These are phyloP conservation scores for Nannizzia gypsea DNA, from an alignment of 2,329 filamentous ascomycete species.

Conservation along the genomic window DNA sequence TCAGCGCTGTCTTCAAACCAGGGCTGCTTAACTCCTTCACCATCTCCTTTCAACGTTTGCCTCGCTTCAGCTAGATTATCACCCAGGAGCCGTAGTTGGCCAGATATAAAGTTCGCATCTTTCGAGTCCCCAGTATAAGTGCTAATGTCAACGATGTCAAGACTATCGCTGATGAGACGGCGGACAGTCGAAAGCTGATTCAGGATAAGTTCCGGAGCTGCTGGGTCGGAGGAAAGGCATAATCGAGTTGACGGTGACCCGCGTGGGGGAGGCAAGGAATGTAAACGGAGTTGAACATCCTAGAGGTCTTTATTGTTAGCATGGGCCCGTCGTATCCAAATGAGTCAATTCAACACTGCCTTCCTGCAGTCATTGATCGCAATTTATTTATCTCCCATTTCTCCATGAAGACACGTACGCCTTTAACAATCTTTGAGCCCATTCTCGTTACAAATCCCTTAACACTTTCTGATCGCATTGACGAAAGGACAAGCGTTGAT, in stretches of 20 bases:
- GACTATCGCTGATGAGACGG: slow-evolving; percentile 66
- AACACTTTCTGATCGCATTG: slow-evolving; percentile 72
- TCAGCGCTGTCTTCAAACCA: slow-evolving; percentile 47
- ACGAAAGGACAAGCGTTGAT: slow-evolving; percentile 80
- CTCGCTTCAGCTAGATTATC: slow-evolving; percentile 53
- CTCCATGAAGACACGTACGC: slow-evolving; percentile 44
- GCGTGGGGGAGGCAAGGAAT: slow-evolving; percentile 39
- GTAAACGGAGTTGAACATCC: slow-evolving; percentile 65
- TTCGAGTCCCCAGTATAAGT: slow-evolving; percentile 57
- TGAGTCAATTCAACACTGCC: background rate
- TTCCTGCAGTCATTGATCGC: background rate
- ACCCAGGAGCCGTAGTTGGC: slow-evolving; percentile 46
- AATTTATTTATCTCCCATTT: background rate
- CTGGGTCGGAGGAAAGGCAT: slow-evolving; percentile 41
- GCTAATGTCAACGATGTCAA: slow-evolving; percentile 71
- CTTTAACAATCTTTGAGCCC: slow-evolving; percentile 83
- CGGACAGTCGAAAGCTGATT: slow-evolving; percentile 60
- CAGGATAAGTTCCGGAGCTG: slow-evolving; percentile 49
- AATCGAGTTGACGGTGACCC: slow-evolving; percentile 42
- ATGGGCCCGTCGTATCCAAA: background rate
- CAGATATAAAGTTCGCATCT: slow-evolving; percentile 46
- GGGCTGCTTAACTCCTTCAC: slow-evolving; percentile 37
- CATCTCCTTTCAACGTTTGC: slow-evolving; percentile 45
- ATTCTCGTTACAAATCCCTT: slow-evolving; percentile 88
- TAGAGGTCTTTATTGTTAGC: slow-evolving; percentile 22